phyloP scores from a whole-genome alignment of 495 filamentous ascomycete species.

The Aspergillus taichungensis region DNA sequence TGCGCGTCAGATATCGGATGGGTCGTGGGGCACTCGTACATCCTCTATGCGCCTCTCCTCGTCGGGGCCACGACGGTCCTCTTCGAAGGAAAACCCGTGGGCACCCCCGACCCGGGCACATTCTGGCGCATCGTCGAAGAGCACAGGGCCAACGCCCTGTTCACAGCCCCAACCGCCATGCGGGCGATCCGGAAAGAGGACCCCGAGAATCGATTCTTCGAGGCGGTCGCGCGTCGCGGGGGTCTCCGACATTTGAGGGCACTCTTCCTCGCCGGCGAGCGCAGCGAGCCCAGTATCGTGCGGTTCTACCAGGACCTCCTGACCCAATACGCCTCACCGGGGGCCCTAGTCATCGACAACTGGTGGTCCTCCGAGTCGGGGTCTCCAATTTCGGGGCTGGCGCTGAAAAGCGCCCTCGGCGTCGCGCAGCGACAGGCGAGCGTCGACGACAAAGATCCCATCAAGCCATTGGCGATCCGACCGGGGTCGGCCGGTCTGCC shows the following conservation, averaged over 20 bases:
- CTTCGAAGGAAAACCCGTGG: constrained; percentile 87
- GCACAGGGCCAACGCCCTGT: constrained; percentile 74
- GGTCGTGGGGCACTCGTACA: constrained; percentile 80
- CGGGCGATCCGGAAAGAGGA: constrained; percentile 83
- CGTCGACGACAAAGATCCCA: background rate
- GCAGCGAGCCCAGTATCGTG: constrained; percentile 82
- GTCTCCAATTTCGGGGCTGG: constrained; percentile 77
- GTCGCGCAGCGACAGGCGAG: constrained; percentile 5
- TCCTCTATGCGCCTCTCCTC: constrained; percentile 77
- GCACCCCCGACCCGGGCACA: constrained; percentile 76
- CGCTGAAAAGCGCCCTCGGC: constrained; percentile 40
- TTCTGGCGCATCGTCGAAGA: constrained; percentile 85
- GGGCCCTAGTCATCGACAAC: constrained; percentile 74
- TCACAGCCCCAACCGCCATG: constrained; percentile 80
- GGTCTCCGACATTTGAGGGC: constrained; percentile 60
- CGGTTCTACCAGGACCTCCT: constrained; percentile 68
- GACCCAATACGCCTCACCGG: constrained; percentile 48
- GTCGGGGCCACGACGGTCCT: constrained; percentile 79
- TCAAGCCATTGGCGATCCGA: constrained; percentile 46
- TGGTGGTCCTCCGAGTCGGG: constrained; percentile 97
- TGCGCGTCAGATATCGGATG: constrained; percentile 78
- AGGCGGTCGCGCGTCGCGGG: constrained; percentile 49
- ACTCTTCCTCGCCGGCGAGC: constrained; percentile 81
- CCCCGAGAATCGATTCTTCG: constrained; percentile 58
- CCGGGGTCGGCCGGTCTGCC: constrained; percentile 84